Evolutionary conservation across 2,329 filamentous ascomycete species (phyloP), one percentile per base, ranked within the genome.

Genomic region (Penicillium psychrosexuale): DNA sequence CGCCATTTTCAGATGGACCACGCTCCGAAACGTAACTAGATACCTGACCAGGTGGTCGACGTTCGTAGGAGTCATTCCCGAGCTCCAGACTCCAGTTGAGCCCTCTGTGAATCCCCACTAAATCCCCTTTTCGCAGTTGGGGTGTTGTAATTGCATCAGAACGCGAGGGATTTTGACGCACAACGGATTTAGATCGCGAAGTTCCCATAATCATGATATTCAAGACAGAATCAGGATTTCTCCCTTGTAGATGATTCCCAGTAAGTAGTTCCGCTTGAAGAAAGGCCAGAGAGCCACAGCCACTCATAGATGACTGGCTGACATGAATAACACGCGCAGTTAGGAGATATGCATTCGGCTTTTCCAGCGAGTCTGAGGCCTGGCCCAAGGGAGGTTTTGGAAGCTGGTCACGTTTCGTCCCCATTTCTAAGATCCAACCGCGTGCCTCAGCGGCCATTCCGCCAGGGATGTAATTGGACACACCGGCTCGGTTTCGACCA

Each of bases 361-460:
- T 24, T 15, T 55, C 48, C 1, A 22, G 11, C 6, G 33, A 8
- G 3, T 38, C 8, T 27, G 34, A 5, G 2, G 22, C 30, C 36
- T n/a, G 36, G 13, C 3, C 5, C 13, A 27, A 30, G 5, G n/a
- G 17, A 4, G 27, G 34, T 4, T 33, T 36, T 5, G 19, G 39
- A 6, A 52, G 37, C 22, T 66, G 60, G 12, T 71, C 67, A 8
- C 67, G 61, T 51, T 68, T 73, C 1, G 68, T 58, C 9, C 68
- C 72, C 53, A 66, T 68, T 47, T 77, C 74, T 5, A 76, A 51
- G 9, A 77, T 64, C 74, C 74, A 77, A 51, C 68, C 67, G n/a
- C 73, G 72, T 28, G 75, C 68, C 47, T 74, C 66, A 1, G 73
- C 66, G 8, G 74, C 73, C 69, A 76, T 73, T 5, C 74, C 74